These are phyloP conservation scores for Selaginella tamariscina DNA, from an alignment of 75 land plant species.

Conservation along the genomic window DNA sequence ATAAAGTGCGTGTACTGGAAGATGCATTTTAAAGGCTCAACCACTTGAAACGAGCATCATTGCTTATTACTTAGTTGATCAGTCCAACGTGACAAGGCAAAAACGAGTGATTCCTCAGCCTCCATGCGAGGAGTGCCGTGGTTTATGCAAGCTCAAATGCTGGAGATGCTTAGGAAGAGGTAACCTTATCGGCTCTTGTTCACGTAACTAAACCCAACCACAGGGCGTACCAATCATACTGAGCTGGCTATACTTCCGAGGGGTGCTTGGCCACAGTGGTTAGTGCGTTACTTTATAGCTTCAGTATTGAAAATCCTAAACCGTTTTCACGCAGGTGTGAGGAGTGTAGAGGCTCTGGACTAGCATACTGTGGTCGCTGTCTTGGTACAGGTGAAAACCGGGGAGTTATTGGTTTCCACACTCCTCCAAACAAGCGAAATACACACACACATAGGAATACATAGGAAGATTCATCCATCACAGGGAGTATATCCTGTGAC, in stretches of 20 bases:
- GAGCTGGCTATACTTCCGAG: constrained; percentile 64
- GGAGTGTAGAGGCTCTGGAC: constrained; percentile 72
- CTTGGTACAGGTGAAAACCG: constrained; percentile 76
- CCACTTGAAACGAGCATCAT: no score
- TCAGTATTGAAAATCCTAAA: background rate
- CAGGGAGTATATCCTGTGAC: no score
- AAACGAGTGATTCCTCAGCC: constrained; percentile 22
- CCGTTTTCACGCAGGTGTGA: constrained; percentile 43
- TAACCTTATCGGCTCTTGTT: constrained; percentile 1
- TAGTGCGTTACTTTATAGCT: background rate
- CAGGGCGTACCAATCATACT: constrained; percentile 63
- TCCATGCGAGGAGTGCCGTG: constrained; percentile 28
- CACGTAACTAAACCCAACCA: background rate
- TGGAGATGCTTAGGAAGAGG: constrained; percentile 24
- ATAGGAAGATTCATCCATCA: no score
- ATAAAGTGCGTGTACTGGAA: no score
- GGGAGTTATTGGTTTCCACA: constrained; percentile 60
- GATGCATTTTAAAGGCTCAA: no score
- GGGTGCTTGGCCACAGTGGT: constrained; percentile 97
- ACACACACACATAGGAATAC: no score
- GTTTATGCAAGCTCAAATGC: constrained; percentile 24
- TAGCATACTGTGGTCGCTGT: constrained; percentile 57
- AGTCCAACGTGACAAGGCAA: constrained; percentile 19
- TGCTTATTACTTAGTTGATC: no score
- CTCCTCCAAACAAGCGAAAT: constrained; percentile 18